Percentiles rank a stretch among this genome's conserved stretches.
phyloP scores from a whole-genome alignment of 768 basidiomycete genomes.

The Suillus subaureus region DNA sequence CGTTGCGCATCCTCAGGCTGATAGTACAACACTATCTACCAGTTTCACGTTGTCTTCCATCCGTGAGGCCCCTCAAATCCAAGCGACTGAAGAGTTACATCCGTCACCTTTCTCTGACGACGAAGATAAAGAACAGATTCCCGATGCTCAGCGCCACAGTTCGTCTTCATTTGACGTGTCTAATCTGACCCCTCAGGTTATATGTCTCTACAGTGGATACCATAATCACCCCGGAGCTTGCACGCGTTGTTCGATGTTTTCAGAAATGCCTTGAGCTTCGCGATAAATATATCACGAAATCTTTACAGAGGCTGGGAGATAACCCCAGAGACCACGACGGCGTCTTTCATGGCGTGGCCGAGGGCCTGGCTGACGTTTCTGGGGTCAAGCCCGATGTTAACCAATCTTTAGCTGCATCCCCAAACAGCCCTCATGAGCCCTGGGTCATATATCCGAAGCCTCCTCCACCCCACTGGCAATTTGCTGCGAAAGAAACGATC shows the following conservation, averaged over 20 bases:
- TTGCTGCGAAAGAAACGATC: slow-evolving; percentile 54
- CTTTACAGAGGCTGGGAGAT: slow-evolving; percentile 91
- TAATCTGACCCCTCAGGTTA: slow-evolving; percentile 2
- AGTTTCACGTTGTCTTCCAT: slow-evolving; percentile 44
- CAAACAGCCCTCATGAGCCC: slow-evolving; percentile 43
- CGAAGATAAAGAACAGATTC: slow-evolving; percentile 38
- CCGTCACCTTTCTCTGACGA: slow-evolving; percentile 31
- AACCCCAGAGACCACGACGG: slow-evolving; percentile 93
- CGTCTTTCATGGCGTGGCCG: slow-evolving; percentile 66
- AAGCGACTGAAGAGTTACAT: slow-evolving; percentile 16
- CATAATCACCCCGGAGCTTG: slow-evolving; percentile 44
- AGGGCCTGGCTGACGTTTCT: slow-evolving; percentile 61
- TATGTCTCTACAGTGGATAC: slow-evolving; percentile 14
- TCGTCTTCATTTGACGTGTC: slow-evolving; percentile 15
- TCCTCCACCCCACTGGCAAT: slow-evolving; percentile 97
- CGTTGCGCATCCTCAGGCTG: slow-evolving; percentile 13
- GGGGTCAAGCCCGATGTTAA: slow-evolving; percentile 68
- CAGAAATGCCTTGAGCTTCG: slow-evolving; percentile 86
- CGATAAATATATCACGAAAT: slow-evolving; percentile 92
- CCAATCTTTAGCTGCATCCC: slow-evolving; percentile 24
- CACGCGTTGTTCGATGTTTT: slow-evolving; percentile 67
- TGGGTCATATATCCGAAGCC: slow-evolving; percentile 95
- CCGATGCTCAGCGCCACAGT: slow-evolving; percentile 35
- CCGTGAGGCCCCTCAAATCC: slow-evolving; percentile 27
- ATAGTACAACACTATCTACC: slow-evolving; percentile 36